Conservation (phyloP, 169 alveolate species). For the Plasmodium adleri region DNA sequence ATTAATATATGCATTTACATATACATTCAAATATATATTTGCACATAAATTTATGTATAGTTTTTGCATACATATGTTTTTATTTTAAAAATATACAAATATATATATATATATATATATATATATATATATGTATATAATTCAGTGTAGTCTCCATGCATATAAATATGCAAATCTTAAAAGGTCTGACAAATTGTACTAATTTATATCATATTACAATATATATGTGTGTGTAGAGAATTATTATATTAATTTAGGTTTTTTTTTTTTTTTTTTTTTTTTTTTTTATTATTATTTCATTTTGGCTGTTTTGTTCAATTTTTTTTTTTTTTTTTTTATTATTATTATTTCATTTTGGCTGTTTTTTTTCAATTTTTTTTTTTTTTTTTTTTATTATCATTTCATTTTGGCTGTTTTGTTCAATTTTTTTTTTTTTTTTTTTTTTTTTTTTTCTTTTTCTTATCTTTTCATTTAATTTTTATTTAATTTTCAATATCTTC, state of each 20-base stretch:
- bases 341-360: neutral
- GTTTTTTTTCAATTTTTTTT: neutral
- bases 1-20: too few species aligned
- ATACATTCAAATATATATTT: too few species aligned
- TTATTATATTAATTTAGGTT: neutral
- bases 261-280: slow-evolving; percentile 1
- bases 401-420: neutral
- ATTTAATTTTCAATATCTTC: slow-evolving; percentile 82
- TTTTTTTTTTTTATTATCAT: neutral
- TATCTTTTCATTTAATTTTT: neutral
- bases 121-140: too few species aligned
- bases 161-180: too few species aligned
- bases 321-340: neutral
- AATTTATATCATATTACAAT: too few species aligned
- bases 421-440: neutral
- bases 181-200: too few species aligned
- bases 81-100: neutral
- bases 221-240: neutral
- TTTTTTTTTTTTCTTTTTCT: neutral
- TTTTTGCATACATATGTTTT: neutral
- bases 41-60: neutral
- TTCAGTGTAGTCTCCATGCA: too few species aligned
- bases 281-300: neutral
- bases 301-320: neutral
- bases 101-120: neutral